Base-by-base conservation (phyloP, 2,329 filamentous ascomycete genomes). In the Colletotrichum navitas region DNA sequence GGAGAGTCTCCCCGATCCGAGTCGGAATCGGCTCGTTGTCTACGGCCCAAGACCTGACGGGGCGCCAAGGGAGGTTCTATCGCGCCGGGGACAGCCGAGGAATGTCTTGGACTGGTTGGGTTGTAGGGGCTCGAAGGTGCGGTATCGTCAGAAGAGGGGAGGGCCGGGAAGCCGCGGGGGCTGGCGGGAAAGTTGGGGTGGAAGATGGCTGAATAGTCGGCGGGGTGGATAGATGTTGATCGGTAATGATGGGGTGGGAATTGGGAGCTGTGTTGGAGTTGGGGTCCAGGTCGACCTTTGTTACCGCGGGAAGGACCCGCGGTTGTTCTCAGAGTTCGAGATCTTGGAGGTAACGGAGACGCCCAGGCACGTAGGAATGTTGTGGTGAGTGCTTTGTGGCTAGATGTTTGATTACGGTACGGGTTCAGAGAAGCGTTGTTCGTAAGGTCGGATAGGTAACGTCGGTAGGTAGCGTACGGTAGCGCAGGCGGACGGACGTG, bases 151-250 rank as follows among this genome's bases (percentile, higher is more conserved):
- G 70, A 60, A 32, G 60, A 63, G 63, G 75, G 29, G 29, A 74
- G 66, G 74, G 68, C 72, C 73, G 74, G 74, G 75, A 75, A 75
- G 74, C 74, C 62, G 66, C 75, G 66, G 65, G 74, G 75, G 80
- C 81, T 78, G 83, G 81, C 79, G 85, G 84, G 81, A 81, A 74
- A 75, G 79, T 80, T 77, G 83, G 82, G 83, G 81, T 84, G 78
- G 85, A 79, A 81, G 87, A 78, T 81, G 81, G 81, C 78, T 83
- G 80, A 77, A 85, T 81, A 81, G 83, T 81, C 76, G 83, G 87
- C 86, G 88, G 86, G 80, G 84, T 86, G 83, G 87, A 82, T 86
- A 89, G 88, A 86, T 87, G 82, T 90, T 91, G 91, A 89, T 91
- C 84, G 85, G 87, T 75, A 76, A 77, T 74, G 68, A 77, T 75